Evolutionary conservation across 31 red algal species (phyloP), one percentile per base, ranked within the genome.

Genomic region (Endocladia muricata): DNA sequence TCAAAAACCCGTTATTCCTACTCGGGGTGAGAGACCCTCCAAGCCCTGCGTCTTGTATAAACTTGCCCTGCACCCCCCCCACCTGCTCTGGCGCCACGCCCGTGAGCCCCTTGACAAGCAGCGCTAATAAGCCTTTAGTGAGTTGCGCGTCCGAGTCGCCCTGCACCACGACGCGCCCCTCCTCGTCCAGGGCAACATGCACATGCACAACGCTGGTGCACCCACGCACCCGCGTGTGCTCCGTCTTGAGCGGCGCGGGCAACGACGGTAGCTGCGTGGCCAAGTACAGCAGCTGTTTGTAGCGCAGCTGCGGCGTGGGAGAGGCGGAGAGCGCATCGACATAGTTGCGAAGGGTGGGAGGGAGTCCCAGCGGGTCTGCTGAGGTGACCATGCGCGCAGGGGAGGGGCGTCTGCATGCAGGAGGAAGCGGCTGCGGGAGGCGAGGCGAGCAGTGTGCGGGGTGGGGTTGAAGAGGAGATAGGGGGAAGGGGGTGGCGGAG

Each of bases 111-210:
- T 86, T 87, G 23, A 98, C 76, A 17, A 98, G 86, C 54, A 98
- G 52, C 8, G 96, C 88, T 11, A 94, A 58, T 17, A 98, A 66
- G 2, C 96, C 96, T 42, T 98, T 98, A 31, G 96, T 98, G 31
- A 98, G 68, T 62, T 98, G 96, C 21, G 96, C 89, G 65, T 98
- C 96, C 9, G 91, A 94, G 68, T 98, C 96, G 25, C 87, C 96
- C 52, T 83, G 76, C 39, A 95, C 33, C 39, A 41, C 54, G 40
- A 89, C 76, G 37, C 49, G 52, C 1, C 55, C 67, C 3, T 84
- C 41, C 17, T 73, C 29, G 37, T 80, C 88, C 4, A 85, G 11
- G 48, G 72, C 55, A 41, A 74, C 68, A 23, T 80, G 36, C 11
- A 80, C 88, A 63, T 78, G 72, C 13, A 92, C 88, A 41, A 80